Percentiles rank a stretch among this genome's conserved stretches.
phyloP scores from a whole-genome alignment of 805 yeast genomes.

The Suhomyces sp. region DNA sequence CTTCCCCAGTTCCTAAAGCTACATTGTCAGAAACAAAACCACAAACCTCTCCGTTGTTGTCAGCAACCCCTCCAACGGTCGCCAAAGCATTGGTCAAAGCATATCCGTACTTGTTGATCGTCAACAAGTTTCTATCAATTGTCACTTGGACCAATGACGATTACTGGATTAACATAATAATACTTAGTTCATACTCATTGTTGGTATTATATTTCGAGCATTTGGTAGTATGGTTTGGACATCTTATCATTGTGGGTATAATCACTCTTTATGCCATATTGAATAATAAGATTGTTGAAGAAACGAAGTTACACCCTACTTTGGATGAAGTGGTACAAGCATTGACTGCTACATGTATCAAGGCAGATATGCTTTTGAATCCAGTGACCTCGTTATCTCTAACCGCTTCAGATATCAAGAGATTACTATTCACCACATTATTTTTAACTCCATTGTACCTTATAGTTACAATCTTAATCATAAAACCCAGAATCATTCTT shows the following conservation, averaged over 20 bases:
- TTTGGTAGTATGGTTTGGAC: conserved; percentile 80
- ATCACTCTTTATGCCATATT: conserved; percentile 59
- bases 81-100: conserved; percentile 78
- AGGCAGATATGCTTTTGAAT: conserved; percentile 70
- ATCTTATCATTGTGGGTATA: conserved; percentile 61
- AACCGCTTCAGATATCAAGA: conserved; percentile 72
- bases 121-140: conserved; percentile 66
- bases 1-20: conserved; percentile 2
- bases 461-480: conserved; percentile 59
- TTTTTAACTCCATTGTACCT: conserved; percentile 85
- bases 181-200: conserved; percentile 53
- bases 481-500: conserved; percentile 68
- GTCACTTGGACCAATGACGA: conserved; percentile 92
- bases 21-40: conserved; percentile 22
- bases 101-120: conserved; percentile 78
- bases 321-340: conserved; percentile 81
- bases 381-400: conserved; percentile 79
- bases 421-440: conserved; percentile 78
- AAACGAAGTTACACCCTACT: conserved; percentile 68
- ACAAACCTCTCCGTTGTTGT: conserved; percentile 74
- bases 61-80: conserved; percentile 88
- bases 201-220: conserved; percentile 73
- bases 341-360: conserved; percentile 68
- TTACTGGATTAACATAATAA: conserved; percentile 66
- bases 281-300: conserved; percentile 53